A percentile compares a stretch with the other conserved stretches of the same genome.
These are phyloP conservation scores for Niveomyces coronatus DNA, from an alignment of 2,329 filamentous ascomycete species.

Conservation along the genomic window DNA sequence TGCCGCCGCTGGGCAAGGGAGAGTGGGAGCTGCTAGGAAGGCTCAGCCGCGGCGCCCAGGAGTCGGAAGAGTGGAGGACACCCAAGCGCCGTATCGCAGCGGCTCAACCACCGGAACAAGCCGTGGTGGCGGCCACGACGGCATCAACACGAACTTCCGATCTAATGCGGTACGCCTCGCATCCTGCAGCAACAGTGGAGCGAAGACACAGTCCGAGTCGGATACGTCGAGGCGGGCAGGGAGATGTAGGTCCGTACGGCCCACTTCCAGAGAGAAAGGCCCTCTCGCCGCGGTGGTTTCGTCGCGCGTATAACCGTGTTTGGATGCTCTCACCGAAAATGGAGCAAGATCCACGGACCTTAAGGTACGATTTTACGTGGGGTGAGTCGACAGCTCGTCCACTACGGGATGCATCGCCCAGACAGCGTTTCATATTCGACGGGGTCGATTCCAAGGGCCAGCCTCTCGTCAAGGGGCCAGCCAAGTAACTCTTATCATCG, in stretches of 20 bases:
- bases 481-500: neutral
- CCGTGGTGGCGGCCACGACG: neutral
- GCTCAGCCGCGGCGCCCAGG: conserved; percentile 33
- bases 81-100: conserved; percentile 15
- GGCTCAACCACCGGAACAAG: too few relatives aligned
- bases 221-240: conserved; percentile 26
- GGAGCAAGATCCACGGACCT: conserved; percentile 21
- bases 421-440: conserved; percentile 37
- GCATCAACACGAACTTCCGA: neutral
- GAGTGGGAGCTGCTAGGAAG: conserved; percentile 48
- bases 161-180: conserved; percentile 3
- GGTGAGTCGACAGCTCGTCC: conserved; percentile 22
- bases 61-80: conserved; percentile 24
- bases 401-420: conserved; percentile 20
- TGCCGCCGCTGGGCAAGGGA: conserved; percentile 41
- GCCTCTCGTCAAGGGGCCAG: neutral
- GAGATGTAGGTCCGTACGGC: conserved; percentile 28
- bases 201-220: neutral
- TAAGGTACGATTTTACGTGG: conserved; percentile 34
- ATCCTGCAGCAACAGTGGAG: conserved; percentile 4
- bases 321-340: conserved; percentile 37
- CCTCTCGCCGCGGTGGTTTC: conserved; percentile 31
- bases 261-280: conserved; percentile 20
- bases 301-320: conserved; percentile 35
- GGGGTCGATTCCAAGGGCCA: conserved; percentile 27